Evolutionary conservation across 768 basidiomycete species (phyloP), one percentile per base, ranked within the genome.

Genomic region (Kwoniella botswanensis): DNA sequence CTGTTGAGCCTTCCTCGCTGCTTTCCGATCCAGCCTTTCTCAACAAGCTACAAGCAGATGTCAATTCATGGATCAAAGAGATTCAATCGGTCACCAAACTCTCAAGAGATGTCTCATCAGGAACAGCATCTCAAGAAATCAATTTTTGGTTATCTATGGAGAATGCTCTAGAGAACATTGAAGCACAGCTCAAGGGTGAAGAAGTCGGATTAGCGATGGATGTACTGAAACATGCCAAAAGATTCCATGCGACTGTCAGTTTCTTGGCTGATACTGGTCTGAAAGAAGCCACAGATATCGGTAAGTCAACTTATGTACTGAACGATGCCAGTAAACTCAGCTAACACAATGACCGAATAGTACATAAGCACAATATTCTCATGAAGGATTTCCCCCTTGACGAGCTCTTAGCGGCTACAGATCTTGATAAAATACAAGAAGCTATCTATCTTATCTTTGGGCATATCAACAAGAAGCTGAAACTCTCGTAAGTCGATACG

Each of bases 331-430:
- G 4, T 26, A 64, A n/a, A 18, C 22, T 26, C 65, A 42, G 21
- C 42, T 50, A 53, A 63, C 11, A 17, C n/a, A 15, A 15, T 6
- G 17, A 10, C 22, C 24, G 65, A 58, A 6, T 74, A 93, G 96
- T 98, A 12, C 94, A 95, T 86, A 98, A 97, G 83, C 96, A 98
- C 86, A 98, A 99, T 79, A 91, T 93, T 72, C 87, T 98, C 67
- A 98, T 99, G 97, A 97, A 96, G 85, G 97, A 99, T 80, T 98
- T 98, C 77, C 97, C 97, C 0, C 87, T 99, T 35, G 97, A 99
- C 82, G 96, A 98, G 80, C 89, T 98, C 21, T 88, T 99, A 29
- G 93, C 95, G 10, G 94, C 97, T 0, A 97, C 97, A 2, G 97
- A 98, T 83, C 88, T 98, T 1, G 92, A 92, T 82, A 97, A 95